Base-by-base conservation (phyloP, 192 early-diverging fungal species). In the Helicostylum pulchrum region DNA sequence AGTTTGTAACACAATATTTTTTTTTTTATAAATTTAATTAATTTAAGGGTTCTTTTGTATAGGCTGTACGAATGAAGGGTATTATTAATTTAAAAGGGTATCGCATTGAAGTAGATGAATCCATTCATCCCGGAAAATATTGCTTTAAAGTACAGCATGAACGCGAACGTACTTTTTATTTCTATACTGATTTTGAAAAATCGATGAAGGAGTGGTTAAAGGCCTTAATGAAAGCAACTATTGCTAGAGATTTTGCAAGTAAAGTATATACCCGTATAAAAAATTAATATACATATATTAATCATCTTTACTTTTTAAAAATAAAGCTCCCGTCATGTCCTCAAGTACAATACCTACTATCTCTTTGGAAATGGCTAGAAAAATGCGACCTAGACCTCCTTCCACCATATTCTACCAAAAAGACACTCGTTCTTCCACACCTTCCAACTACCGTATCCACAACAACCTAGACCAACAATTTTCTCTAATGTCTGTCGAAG, bases 221-320 rank as follows among this genome's bases (percentile, higher is more conserved):
- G 51, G 77, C 81, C 0, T 55, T 86, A 50, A 82, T 86, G 82
- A 86, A 86, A 67, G 78, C 83, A 8, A 86, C 84, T 0, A 86
- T 86, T 58, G 71, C 75, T 10, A 70, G 81, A 1, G 79, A 83
- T 49, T 65, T 72, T 43, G 61, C 47, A 20, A 63, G 75, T 77
- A 68, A 64, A 30, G 26, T 17, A 34, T 15, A 20, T 32, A n/a
- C n/a, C 1, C 23, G 5, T 44, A 26, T 26, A n/a, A 15, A 59
- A 8, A 42, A 43, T 4, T 6, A 14, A 21, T 14, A n/a, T 20
- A 48, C 42, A 11, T 19, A 4, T 32, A 4, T 49, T 10, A 50
- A 19, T 52, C 11, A 39, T 43, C 4, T 15, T 42, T 36, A 10
- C 55, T 32, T 56, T 55, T 26, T 30, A 5, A 54, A 31, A n/a